Evolutionary conservation across 352 stramenopile species (phyloP).

Genomic region (Hyaloperonospora arabidopsidis): DNA sequence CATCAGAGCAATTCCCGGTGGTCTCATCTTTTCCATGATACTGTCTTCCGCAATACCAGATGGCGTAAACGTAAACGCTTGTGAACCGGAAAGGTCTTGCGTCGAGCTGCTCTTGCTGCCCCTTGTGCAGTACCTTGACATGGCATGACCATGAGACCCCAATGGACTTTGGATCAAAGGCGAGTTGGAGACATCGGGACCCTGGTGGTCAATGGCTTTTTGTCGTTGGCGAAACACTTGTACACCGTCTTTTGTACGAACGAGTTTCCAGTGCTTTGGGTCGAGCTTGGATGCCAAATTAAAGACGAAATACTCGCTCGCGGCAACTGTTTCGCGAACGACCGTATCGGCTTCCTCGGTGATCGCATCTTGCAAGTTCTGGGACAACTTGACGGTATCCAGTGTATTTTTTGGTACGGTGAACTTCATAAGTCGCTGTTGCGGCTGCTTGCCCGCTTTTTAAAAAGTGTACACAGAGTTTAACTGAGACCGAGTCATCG

Average conservation of each 20-base stretch:
- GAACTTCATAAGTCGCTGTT: conserved; percentile 26
- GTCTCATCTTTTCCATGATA: conserved; percentile 23
- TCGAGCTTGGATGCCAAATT: conserved; percentile 16
- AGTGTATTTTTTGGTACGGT: conserved; percentile 34
- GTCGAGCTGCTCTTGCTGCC: neutral
- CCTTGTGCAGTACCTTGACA: neutral
- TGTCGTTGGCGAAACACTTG: conserved; percentile 26
- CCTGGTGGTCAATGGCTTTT: neutral
- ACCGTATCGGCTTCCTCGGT: conserved; percentile 32
- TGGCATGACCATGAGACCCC: no score
- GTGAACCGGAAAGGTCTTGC: neutral
- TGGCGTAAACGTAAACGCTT: conserved; percentile 3
- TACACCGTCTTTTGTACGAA: conserved; percentile 37
- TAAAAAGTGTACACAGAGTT: no score
- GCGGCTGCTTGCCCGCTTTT: no score
- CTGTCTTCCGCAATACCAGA: conserved; percentile 7
- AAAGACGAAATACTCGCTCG: conserved; percentile 32
- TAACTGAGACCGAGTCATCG: no score
- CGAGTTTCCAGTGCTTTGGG: conserved; percentile 26
- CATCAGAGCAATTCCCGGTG: conserved; percentile 31
- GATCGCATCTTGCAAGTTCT: conserved; percentile 21
- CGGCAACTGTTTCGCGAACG: conserved; percentile 34
- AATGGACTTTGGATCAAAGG: neutral
- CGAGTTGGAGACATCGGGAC: neutral
- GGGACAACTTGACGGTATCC: conserved; percentile 22